These are phyloP conservation scores for Butyriboletus loyo DNA, from an alignment of 768 basidiomycete species.

Conservation along the genomic window DNA sequence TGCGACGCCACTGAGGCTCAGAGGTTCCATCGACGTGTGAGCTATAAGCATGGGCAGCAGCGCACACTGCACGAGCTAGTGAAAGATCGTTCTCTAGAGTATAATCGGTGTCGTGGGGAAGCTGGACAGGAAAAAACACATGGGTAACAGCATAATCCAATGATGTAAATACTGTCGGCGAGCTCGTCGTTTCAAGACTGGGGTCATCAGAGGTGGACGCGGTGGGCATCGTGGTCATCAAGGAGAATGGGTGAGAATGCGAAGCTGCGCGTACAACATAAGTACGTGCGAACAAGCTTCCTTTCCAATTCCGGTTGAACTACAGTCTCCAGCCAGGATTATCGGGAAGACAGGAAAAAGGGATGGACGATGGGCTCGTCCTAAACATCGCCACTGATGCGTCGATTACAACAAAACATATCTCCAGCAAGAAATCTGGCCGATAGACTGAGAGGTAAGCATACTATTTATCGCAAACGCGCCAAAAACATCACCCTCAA, in stretches of 20 bases:
- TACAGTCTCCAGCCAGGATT: neutral
- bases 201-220: too few species aligned
- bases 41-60: constrained; percentile 4
- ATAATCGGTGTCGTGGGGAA: neutral
- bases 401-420: constrained; percentile 26
- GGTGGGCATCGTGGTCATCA: too few species aligned
- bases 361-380: constrained; percentile 72
- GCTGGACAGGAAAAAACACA: too few species aligned
- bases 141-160: constrained; percentile 9
- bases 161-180: neutral
- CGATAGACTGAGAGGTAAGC: constrained; percentile 77
- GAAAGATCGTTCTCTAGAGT: neutral
- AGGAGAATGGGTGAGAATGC: too few species aligned
- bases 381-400: constrained; percentile 61
- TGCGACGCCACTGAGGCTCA: neutral
- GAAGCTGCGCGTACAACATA: too few species aligned
- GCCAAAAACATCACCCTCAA: neutral
- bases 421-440: constrained; percentile 50
- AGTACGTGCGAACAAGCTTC: constrained; percentile 28
- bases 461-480: neutral
- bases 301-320: too few species aligned
- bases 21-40: neutral
- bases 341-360: neutral
- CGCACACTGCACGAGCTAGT: neutral
- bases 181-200: neutral